Conservation (phyloP, 2,329 filamentous ascomycete species). For the Cladophialophora chaetospira region DNA sequence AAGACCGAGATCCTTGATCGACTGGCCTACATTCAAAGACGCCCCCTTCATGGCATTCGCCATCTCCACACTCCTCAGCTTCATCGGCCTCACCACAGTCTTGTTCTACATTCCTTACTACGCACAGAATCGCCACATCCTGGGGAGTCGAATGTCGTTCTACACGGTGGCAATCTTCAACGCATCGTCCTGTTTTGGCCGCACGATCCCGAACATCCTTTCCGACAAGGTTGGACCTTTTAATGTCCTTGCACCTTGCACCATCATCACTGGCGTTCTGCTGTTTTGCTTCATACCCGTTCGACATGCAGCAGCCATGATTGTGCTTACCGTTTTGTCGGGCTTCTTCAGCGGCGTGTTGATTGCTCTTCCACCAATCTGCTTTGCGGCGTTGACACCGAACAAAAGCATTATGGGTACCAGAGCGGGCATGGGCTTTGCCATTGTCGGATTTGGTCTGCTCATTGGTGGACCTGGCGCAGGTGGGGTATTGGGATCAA, state of each 20-base stretch:
- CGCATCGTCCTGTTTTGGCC: constrained; percentile 54
- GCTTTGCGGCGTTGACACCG: constrained; percentile 44
- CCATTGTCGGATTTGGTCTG: constrained; percentile 15
- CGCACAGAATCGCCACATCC: constrained; percentile 56
- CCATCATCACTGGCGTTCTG: constrained; percentile 45
- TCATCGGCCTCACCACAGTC: constrained; percentile 58
- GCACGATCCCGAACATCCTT: constrained; percentile 60
- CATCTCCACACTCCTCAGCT: constrained; percentile 54
- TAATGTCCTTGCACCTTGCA: constrained; percentile 54
- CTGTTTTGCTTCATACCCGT: constrained; percentile 47
- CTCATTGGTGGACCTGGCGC: constrained; percentile 20
- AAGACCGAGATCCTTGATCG: constrained; percentile 48
- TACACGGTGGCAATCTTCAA: constrained; percentile 71
- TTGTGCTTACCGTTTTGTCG: constrained; percentile 47
- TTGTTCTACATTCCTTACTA: constrained; percentile 64
- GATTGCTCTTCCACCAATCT: constrained; percentile 48
- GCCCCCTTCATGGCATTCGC: constrained; percentile 48
- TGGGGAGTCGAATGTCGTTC: constrained; percentile 57
- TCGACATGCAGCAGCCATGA: constrained; percentile 42
- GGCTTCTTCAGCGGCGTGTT: constrained; percentile 56
- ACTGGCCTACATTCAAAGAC: constrained; percentile 50
- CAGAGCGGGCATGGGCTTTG: constrained; percentile 47
- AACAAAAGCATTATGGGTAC: constrained; percentile 60
- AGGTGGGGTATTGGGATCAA: constrained; percentile 10
- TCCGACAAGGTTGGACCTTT: constrained; percentile 60